A percentile compares a stretch with the other conserved stretches of the same genome.
Evolutionary conservation across 129 eudicot species (phyloP).

Genomic region (Artemisia argyi): DNA sequence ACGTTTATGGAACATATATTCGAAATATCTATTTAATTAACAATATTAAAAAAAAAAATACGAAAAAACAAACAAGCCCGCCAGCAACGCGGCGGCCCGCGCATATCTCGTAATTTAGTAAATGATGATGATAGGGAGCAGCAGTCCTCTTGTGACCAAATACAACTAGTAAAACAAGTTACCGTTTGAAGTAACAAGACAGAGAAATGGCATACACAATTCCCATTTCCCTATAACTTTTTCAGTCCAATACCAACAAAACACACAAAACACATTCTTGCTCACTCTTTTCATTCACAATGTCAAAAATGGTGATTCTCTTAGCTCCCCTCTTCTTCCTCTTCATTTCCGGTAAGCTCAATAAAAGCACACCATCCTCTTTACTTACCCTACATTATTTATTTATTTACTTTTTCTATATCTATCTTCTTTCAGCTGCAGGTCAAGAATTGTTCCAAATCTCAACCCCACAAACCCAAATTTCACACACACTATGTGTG

Average conservation of each 20-base stretch:
- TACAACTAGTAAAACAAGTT: conserved; percentile 4
- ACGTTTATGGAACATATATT: no score
- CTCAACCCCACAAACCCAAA: conserved; percentile 33
- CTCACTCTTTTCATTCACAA: conserved; percentile 23
- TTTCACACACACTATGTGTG: conserved; percentile 38
- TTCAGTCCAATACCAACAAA: conserved; percentile 19
- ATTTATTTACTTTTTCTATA: neutral
- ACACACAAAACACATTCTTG: conserved; percentile 2
- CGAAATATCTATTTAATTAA: no score
- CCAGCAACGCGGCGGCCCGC: no score
- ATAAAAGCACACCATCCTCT: neutral
- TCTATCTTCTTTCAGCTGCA: conserved; percentile 34
- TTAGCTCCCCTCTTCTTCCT: conserved; percentile 38
- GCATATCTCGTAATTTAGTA: no score
- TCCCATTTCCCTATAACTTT: conserved; percentile 33
- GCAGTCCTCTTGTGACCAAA: no score
- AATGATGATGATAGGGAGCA: no score
- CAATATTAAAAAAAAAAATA: no score
- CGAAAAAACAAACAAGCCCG: no score
- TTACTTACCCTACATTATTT: neutral
- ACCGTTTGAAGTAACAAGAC: conserved; percentile 27
- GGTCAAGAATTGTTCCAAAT: conserved; percentile 59
- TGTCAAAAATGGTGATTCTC: conserved; percentile 41
- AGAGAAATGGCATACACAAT: conserved; percentile 9
- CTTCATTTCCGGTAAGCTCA: conserved; percentile 39